A percentile compares a stretch with the other conserved stretches of the same genome.
Evolutionary conservation across 2,329 filamentous ascomycete genomes (phyloP).

Genomic region (Ophiobolus disseminans): DNA sequence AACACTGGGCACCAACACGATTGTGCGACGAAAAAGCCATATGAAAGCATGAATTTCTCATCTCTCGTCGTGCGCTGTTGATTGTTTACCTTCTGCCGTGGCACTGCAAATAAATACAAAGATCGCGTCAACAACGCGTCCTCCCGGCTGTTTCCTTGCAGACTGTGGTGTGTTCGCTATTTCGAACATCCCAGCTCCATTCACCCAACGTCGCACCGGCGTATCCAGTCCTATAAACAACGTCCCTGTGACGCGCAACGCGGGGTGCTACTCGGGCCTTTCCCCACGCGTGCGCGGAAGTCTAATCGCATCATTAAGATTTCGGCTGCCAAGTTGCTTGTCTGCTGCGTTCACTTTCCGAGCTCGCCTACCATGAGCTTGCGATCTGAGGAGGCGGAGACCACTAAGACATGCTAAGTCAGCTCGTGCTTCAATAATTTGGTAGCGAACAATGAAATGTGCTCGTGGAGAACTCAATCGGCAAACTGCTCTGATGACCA

Average conservation of each 20-base stretch:
- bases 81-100: slow-evolving; percentile 23
- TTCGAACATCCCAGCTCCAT: slow-evolving; percentile 21
- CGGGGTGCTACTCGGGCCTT: slow-evolving; percentile 26
- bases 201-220: slow-evolving; percentile 41
- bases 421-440: no score
- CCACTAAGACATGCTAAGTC: slow-evolving; percentile 63
- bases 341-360: slow-evolving; percentile 60
- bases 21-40: slow-evolving; percentile 24
- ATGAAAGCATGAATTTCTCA: slow-evolving; percentile 30
- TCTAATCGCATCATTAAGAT: slow-evolving; percentile 28
- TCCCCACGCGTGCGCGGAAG: slow-evolving; percentile 32
- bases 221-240: slow-evolving; percentile 37
- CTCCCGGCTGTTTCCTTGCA: slow-evolving; percentile 13
- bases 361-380: slow-evolving; percentile 85
- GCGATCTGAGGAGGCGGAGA: slow-evolving; percentile 89
- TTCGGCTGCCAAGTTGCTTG: slow-evolving; percentile 29
- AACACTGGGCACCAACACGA: slow-evolving; percentile 16
- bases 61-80: slow-evolving; percentile 25
- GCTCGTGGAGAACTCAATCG: no score
- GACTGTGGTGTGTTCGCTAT: slow-evolving; percentile 10
- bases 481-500: no score
- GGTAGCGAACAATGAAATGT: no score
- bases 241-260: slow-evolving; percentile 31
- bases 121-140: slow-evolving; percentile 30
- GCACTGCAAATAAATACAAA: slow-evolving; percentile 26